Conservation (phyloP, 2,329 filamentous ascomycete genomes). For the Tolypocladium inflatum region DNA sequence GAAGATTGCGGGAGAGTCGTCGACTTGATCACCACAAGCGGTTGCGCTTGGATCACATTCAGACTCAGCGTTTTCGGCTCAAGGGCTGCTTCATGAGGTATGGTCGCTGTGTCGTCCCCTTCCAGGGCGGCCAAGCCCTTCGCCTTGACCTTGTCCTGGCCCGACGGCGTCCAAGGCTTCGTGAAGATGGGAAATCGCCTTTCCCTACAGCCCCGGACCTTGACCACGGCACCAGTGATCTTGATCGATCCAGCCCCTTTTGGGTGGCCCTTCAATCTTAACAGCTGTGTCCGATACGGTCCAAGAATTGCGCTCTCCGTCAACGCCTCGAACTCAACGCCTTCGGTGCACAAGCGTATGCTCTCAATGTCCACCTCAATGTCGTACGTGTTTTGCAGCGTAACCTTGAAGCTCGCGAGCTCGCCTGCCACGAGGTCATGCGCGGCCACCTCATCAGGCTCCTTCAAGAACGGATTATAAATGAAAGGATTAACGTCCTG, state of each 20-base stretch:
- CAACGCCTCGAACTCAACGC: constrained; percentile 59
- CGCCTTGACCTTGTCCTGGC: constrained; percentile 65
- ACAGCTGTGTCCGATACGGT: constrained; percentile 72
- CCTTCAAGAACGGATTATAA: constrained; percentile 84
- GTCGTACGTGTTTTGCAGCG: constrained; percentile 89
- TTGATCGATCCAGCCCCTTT: constrained; percentile 57
- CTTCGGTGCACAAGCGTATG: constrained; percentile 64
- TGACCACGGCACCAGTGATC: constrained; percentile 70
- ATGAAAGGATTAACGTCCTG: constrained; percentile 77
- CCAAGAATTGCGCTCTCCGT: constrained; percentile 61
- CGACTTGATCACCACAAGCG: constrained; percentile 64
- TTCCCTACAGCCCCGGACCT: constrained; percentile 72
- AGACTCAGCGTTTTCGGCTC: constrained; percentile 48
- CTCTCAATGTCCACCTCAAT: constrained; percentile 85
- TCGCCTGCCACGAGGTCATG: constrained; percentile 75
- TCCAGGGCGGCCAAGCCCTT: constrained; percentile 56
- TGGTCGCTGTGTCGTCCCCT: constrained; percentile 27
- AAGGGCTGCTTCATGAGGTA: constrained; percentile 28
- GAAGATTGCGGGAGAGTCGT: constrained; percentile 75
- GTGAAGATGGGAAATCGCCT: constrained; percentile 77
- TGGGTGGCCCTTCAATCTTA: constrained; percentile 62
- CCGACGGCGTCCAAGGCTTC: constrained; percentile 62
- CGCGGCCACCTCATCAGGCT: constrained; percentile 45
- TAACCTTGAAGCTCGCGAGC: constrained; percentile 66
- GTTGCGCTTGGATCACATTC: constrained; percentile 72